Conservation (phyloP, 1,139 yeast genomes). For the Arxiozyma bovina region DNA sequence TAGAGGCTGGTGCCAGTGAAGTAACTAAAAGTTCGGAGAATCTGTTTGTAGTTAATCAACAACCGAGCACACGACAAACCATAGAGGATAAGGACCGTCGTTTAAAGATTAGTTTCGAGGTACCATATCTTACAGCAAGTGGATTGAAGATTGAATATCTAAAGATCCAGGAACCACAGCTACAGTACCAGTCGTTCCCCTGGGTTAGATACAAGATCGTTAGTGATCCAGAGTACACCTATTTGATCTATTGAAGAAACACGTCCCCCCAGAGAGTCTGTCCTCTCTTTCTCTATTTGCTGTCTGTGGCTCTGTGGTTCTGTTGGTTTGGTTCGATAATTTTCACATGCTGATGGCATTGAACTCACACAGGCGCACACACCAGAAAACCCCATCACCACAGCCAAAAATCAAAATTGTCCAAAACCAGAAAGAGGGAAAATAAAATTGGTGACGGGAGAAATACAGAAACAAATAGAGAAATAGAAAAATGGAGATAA, state of each 20-base stretch:
- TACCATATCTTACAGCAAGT: constrained; percentile 60
- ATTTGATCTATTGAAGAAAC: constrained; percentile 14
- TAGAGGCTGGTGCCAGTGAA: constrained; percentile 11
- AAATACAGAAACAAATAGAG: too few species aligned
- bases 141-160: constrained; percentile 67
- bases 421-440: too few species aligned
- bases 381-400: too few species aligned
- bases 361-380: too few species aligned
- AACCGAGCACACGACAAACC: background rate
- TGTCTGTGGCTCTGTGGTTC: background rate
- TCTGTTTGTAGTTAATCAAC: background rate
- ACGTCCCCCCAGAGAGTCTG: background rate
- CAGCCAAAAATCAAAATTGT: too few species aligned
- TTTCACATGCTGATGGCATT: too few species aligned
- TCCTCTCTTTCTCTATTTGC: background rate
- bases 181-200: constrained; percentile 68
- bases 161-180: constrained; percentile 57
- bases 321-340: background rate
- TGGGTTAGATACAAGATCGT: constrained; percentile 70
- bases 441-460: too few species aligned
- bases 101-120: constrained; percentile 51
- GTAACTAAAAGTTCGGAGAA: background rate
- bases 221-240: constrained; percentile 38
- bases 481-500: too few species aligned
- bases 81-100: constrained; percentile 34